phyloP scores from a whole-genome alignment of 108 stramenopile species.

The Pelagomonas calceolata region DNA sequence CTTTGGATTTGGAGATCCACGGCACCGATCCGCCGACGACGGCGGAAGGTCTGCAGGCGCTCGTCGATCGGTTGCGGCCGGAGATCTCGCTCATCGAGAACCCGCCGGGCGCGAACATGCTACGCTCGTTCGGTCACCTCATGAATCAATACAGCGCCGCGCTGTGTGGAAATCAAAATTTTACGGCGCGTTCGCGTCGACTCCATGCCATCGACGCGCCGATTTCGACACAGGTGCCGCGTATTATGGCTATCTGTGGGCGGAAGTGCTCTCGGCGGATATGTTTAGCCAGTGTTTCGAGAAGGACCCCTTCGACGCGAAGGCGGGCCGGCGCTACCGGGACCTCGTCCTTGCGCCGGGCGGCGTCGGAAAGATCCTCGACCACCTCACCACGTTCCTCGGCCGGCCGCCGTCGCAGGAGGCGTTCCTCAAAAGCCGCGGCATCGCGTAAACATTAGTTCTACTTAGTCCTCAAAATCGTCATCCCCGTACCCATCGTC shows the following conservation, averaged over 20 bases:
- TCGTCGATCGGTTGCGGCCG: conserved; percentile 33
- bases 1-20: conserved; percentile 34
- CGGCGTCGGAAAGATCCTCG: conserved; percentile 30
- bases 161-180: conserved; percentile 21
- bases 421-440: conserved; percentile 27
- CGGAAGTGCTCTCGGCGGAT: conserved; percentile 33
- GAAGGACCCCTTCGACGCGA: conserved; percentile 27
- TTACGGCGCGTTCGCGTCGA: too few species aligned
- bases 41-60: conserved; percentile 26
- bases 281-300: conserved; percentile 38
- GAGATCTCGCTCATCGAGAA: conserved; percentile 29
- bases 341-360: conserved; percentile 37
- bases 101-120: conserved; percentile 31
- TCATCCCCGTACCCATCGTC: too few species aligned
- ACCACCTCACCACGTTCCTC: conserved; percentile 36
- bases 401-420: conserved; percentile 29
- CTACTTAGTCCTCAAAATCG: too few species aligned
- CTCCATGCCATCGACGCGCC: too few species aligned
- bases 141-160: conserved; percentile 42
- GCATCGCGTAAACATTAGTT: neutral
- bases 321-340: conserved; percentile 35
- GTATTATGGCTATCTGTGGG: conserved; percentile 35
- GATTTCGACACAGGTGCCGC: too few species aligned
- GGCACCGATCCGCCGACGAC: conserved; percentile 21
- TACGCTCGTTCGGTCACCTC: conserved; percentile 36